Percentiles rank a stretch among this genome's conserved stretches.
These are phyloP conservation scores for Suillus sp. DNA, from an alignment of 768 basidiomycete genomes.

Conservation along the genomic window DNA sequence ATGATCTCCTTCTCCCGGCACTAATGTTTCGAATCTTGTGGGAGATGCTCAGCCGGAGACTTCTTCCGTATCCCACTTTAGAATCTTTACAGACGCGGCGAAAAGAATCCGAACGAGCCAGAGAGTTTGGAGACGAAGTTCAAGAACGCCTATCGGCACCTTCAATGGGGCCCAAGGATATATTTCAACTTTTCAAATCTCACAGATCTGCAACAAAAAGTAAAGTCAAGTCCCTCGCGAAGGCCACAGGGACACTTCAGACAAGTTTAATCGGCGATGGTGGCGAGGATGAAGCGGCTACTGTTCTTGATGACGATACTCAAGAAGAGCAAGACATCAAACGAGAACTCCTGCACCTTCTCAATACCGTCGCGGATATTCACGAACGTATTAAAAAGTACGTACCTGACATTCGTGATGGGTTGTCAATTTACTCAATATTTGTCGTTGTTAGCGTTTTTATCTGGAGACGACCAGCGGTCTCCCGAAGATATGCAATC, in stretches of 20 bases:
- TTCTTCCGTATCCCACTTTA: slow-evolving; percentile 58
- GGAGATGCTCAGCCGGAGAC: slow-evolving; percentile 47
- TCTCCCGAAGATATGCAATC: slow-evolving; percentile 49
- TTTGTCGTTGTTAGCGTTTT: slow-evolving; percentile 49
- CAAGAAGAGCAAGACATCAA: slow-evolving; percentile 46
- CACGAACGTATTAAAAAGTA: slow-evolving; percentile 70
- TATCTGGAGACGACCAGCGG: slow-evolving; percentile 60
- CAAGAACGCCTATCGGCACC: slow-evolving; percentile 47
- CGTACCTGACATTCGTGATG: slow-evolving; percentile 16
- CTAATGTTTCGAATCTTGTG: slow-evolving; percentile 50
- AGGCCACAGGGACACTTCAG: slow-evolving; percentile 8
- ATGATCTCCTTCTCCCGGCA: slow-evolving; percentile 56
- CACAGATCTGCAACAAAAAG: slow-evolving; percentile 40
- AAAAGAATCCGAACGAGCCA: slow-evolving; percentile 48
- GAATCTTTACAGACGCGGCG: slow-evolving; percentile 56
- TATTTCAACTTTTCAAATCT: slow-evolving; percentile 53
- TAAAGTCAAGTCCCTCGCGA: slow-evolving; percentile 31
- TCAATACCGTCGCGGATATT: slow-evolving; percentile 57
- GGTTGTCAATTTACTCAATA: slow-evolving; percentile 5
- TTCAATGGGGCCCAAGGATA: slow-evolving; percentile 52
- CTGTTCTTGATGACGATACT: slow-evolving; percentile 38
- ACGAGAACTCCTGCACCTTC: slow-evolving; percentile 38
- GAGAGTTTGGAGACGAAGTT: slow-evolving; percentile 53
- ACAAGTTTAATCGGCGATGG: slow-evolving; percentile 5
- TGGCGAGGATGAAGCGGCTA: slow-evolving; percentile 20